Conservation (phyloP, 495 filamentous ascomycete species). For the Neurospora intermedia region DNA sequence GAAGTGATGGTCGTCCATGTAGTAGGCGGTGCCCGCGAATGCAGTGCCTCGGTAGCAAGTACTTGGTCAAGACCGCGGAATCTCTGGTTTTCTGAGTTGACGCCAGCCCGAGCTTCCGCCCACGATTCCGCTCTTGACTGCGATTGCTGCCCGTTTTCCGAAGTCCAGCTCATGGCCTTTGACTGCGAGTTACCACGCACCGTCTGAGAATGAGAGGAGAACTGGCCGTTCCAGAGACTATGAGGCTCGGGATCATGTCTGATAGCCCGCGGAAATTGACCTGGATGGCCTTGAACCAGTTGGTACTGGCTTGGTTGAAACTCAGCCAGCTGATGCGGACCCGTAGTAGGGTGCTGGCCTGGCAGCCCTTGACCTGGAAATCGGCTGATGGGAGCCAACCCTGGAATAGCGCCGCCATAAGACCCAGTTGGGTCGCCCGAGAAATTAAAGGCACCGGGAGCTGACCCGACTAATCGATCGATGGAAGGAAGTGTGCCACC, state of each 20-base stretch:
- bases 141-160: constrained; percentile 18
- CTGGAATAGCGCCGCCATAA: not conserved
- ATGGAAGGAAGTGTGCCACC: constrained; percentile 6
- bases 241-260: constrained; percentile 27
- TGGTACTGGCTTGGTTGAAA: not conserved
- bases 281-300: not conserved
- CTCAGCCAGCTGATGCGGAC: not conserved
- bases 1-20: constrained; percentile 53
- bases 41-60: constrained; percentile 23
- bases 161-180: constrained; percentile 28
- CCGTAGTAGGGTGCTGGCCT: constrained; percentile 5
- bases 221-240: constrained; percentile 30
- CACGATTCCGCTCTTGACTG: constrained; percentile 32
- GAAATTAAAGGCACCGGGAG: not conserved
- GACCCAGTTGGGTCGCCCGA: not conserved
- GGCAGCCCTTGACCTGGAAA: not conserved
- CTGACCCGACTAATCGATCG: not conserved
- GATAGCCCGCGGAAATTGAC: constrained; percentile 3
- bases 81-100: constrained; percentile 8
- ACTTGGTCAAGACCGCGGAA: constrained; percentile 28
- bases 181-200: constrained; percentile 29
- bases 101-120: constrained; percentile 19
- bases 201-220: constrained; percentile 29
- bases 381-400: not conserved
- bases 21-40: constrained; percentile 26